phyloP scores from a whole-genome alignment of 176 grass and related monocot genomes.

The Eremochloa ophiuroides region DNA sequence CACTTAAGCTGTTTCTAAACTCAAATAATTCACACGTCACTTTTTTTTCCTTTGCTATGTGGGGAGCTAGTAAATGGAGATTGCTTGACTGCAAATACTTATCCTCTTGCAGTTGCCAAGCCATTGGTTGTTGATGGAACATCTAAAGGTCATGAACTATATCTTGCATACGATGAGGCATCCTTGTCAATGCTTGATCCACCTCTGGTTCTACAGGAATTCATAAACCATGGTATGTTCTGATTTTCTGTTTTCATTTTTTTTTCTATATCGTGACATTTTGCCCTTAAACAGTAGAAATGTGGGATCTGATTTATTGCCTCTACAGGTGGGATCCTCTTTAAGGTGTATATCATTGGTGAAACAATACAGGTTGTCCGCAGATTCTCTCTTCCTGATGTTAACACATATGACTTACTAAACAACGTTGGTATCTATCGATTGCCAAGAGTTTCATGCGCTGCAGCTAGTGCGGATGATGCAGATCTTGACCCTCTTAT shows the following conservation, averaged over 20 bases:
- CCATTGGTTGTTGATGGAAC: constrained; percentile 77
- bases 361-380: constrained; percentile 63
- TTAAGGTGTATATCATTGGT: constrained; percentile 81
- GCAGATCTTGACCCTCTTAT: constrained; percentile 64
- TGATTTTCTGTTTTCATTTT: background rate
- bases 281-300: background rate
- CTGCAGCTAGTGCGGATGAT: constrained; percentile 63
- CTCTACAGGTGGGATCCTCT: constrained; percentile 64
- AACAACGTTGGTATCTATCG: constrained; percentile 49
- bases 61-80: background rate
- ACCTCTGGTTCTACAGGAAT: constrained; percentile 78
- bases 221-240: constrained; percentile 66
- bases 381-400: constrained; percentile 69
- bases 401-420: constrained; percentile 42
- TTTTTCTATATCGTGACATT: background rate
- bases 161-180: constrained; percentile 64
- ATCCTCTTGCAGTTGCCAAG: constrained; percentile 60
- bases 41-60: background rate
- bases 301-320: constrained; percentile 19
- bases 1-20: background rate
- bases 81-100: constrained; percentile 12
- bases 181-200: constrained; percentile 75
- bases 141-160: constrained; percentile 63
- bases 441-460: constrained; percentile 82
- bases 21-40: background rate